Evolutionary conservation across 257 asterid genomes (phyloP), one percentile per base, ranked within the genome.

Genomic region (Petunia secreta): DNA sequence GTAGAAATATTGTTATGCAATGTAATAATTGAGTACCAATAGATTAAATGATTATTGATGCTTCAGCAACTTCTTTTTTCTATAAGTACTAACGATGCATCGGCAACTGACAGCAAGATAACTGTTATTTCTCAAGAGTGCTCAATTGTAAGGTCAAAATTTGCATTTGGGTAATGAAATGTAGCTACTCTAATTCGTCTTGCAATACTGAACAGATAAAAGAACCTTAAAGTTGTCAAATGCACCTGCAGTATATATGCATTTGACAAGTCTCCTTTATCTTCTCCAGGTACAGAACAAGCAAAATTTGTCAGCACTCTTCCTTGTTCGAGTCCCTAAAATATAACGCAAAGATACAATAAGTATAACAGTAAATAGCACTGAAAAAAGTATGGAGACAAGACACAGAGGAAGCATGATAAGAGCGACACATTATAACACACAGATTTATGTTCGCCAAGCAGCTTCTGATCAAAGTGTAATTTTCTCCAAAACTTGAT

Each of bases 181-280:
- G 44, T 44, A 78, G 74, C 71, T 44, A 68, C 54, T 68, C 16
- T 68, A 68, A 44, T 55, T 68, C 16, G n/a, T n/a, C 75, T 66
- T 66, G 75, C 36, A 67, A 8, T 43, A 67, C 16, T 67, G 4
- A 67, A 44, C 43, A 68, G 76, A 3, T 68, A 57, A 44, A 74
- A 50, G 82, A 88, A 93, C 98, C 98, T 93, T 89, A 80, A 95
- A 87, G 74, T 87, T 88, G 77, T 89, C 25, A 25, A 25, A 81
- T 63, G 25, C 25, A 25, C 75, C 88, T 36, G n/a, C 79, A 41
- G 58, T 25, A 25, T 25, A 25, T 25, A 66, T 68, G 88, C 85
- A 84, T 79, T 74, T 81, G 79, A 75, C 80, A 84, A 41, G 76
- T 80, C 82, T 34, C 83, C 80, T 57, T 68, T 85, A 80, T 81